Base-by-base conservation (phyloP, 2,329 filamentous ascomycete genomes). In the Trichophyton equinum region DNA sequence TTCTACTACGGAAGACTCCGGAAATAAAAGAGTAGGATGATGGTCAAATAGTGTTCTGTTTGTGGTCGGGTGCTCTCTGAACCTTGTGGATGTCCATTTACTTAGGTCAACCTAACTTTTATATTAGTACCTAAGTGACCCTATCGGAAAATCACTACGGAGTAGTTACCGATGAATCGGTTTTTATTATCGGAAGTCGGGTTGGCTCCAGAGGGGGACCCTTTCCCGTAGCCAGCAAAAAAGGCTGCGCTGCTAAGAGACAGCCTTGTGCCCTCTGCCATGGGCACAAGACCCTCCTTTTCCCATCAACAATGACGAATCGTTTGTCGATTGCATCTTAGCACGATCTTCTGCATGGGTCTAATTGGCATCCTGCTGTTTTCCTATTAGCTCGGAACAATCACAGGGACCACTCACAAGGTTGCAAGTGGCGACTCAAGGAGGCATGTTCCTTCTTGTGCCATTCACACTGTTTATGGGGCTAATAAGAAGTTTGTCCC, bases 111-210 rank as follows among this genome's bases (percentile, higher is more conserved):
- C 30, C 8, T 9, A 55, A 44, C 40, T 44, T 36, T 55, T 57
- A 20, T 11, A 58, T 58, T 60, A 2, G 2, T 22, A 22, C 0
- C 0, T 22, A 22, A 27, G 2, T 30, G 27, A 30, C 27, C 42
- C 18, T 60, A 58, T 9, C 25, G 57, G 25, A 40, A 58, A 30
- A 18, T 62, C 11, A 33, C 58, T 42, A 49, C 18, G 18, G 18
- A 13, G 11, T 38, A 9, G 57, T 58, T 13, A 64, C 64, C 6
- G 53, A 38, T 9, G 33, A 13, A 13, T 66, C 27, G 18, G 55
- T 65, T 22, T 59, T 66, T 55, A 64, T 60, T 51, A 61, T 66
- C 36, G 65, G 53, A 51, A 66, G 66, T 42, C 63, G 64, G 4
- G 4, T 60, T 67, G 15, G 61, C 63, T n/a, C 65, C 65, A 15